Percentiles rank a stretch among this genome's conserved stretches.
phyloP scores from a whole-genome alignment of 306 rosid genomes.

The Arachis hypogaea region DNA sequence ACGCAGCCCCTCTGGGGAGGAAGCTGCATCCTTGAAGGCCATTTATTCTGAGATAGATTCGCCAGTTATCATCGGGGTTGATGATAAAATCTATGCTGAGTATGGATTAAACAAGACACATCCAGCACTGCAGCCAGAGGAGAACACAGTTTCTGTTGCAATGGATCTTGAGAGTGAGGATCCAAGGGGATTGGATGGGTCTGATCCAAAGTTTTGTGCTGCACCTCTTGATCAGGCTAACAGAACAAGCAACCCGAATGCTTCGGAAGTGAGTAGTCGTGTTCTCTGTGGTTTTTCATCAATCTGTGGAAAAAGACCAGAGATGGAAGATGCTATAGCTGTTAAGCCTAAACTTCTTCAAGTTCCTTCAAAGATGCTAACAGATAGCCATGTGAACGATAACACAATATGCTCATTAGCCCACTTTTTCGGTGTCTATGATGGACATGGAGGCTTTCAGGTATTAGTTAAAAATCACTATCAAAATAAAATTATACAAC shows the following conservation, averaged over 20 bases:
- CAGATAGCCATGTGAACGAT: slow-evolving; percentile 44
- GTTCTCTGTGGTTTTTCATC: slow-evolving; percentile 77
- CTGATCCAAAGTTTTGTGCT: slow-evolving; percentile 45
- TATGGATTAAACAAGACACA: slow-evolving; percentile 29
- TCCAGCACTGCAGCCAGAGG: slow-evolving; percentile 31
- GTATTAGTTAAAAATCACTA: slow-evolving; percentile 42
- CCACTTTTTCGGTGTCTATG: slow-evolving; percentile 81
- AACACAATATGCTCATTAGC: slow-evolving; percentile 38
- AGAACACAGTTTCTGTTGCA: slow-evolving; percentile 44
- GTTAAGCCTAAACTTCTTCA: slow-evolving; percentile 58
- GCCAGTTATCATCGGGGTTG: slow-evolving; percentile 37
- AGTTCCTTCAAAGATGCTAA: slow-evolving; percentile 54
- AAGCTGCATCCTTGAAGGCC: slow-evolving; percentile 28
- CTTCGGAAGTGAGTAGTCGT: slow-evolving; percentile 7
- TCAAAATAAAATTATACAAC: slow-evolving; percentile 1
- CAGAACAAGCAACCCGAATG: no score
- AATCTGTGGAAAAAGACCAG: slow-evolving; percentile 65
- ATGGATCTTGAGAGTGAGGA: slow-evolving; percentile 49
- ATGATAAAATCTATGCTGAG: slow-evolving; percentile 37
- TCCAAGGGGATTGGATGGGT: not conserved
- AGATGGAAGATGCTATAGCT: slow-evolving; percentile 85
- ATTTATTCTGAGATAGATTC: slow-evolving; percentile 38
- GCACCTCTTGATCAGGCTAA: slow-evolving; percentile 30
- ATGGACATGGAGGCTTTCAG: slow-evolving; percentile 89
- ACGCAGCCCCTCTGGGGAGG: slow-evolving; percentile 17